A percentile compares a stretch with the other conserved stretches of the same genome.
Conservation (phyloP, 495 filamentous ascomycete species). For the Amniculicola lignicola region DNA sequence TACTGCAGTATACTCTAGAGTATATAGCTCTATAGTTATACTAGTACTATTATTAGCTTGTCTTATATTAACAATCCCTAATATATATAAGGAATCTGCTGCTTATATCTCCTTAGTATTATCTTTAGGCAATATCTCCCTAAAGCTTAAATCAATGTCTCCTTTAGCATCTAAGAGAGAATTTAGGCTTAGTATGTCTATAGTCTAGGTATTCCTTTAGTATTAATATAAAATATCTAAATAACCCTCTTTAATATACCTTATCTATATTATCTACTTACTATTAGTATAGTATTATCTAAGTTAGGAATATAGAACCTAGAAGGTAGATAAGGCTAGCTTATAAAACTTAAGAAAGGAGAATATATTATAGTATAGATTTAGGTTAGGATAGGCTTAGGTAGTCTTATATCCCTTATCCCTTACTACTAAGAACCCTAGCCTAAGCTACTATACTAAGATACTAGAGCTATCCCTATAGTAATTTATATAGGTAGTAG, state of each 20-base stretch:
- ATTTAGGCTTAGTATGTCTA: not conserved
- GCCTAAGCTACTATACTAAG: no score
- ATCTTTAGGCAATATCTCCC: not conserved
- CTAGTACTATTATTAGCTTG: not conserved
- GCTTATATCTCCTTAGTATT: not conserved
- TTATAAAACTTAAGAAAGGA: not conserved
- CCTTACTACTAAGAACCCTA: no score
- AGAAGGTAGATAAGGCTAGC: not conserved
- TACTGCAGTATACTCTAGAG: slow-evolving; percentile 1
- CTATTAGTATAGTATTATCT: not conserved
- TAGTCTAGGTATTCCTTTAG: not conserved
- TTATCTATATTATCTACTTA: no score
- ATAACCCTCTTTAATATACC: not conserved
- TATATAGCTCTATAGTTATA: not conserved
- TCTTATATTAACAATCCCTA: not conserved
- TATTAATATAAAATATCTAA: not conserved
- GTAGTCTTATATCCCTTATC: no score
- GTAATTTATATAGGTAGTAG: no score
- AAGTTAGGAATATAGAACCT: not conserved
- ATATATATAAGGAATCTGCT: not conserved
- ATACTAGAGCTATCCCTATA: no score
- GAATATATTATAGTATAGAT: not conserved
- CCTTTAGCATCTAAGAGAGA: not conserved
- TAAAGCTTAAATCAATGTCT: not conserved
- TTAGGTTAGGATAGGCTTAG: no score